Evolutionary conservation across 1,284 basidiomycete species (phyloP).

Genomic region (Phaffia rhodozyma): DNA sequence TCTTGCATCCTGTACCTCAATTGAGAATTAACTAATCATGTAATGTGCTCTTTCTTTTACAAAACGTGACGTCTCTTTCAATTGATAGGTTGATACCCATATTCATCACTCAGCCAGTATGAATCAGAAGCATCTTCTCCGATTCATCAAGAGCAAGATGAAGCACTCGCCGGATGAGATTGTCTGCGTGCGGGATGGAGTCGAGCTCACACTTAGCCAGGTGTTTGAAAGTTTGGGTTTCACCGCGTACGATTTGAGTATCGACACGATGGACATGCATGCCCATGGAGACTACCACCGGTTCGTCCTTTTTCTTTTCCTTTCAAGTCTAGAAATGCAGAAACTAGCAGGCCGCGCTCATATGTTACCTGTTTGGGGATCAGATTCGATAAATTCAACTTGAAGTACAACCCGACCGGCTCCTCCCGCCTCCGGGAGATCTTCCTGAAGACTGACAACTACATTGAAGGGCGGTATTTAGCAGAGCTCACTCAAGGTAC

Average conservation of each 20-base stretch:
- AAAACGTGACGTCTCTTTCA: background rate
- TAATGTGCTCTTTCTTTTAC: background rate
- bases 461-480: conserved; percentile 79
- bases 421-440: conserved; percentile 92
- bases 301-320: background rate
- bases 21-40: background rate
- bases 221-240: conserved; percentile 93
- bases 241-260: conserved; percentile 94
- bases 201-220: conserved; percentile 76
- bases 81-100: conserved; percentile 70
- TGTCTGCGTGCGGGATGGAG: conserved; percentile 88
- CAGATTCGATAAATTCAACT: conserved; percentile 87
- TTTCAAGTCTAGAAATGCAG: background rate
- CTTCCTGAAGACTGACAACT: conserved; percentile 97
- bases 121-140: conserved; percentile 99
- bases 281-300: conserved; percentile 38
- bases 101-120: conserved; percentile 97
- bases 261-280: conserved; percentile 99
- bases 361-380: conserved; percentile 24
- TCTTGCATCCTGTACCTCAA: background rate
- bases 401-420: conserved; percentile 88
- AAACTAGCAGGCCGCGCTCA: conserved; percentile 19
- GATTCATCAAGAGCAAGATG: conserved; percentile 94
- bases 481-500: conserved; percentile 85
- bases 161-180: conserved; percentile 54